Conservation (phyloP, 352 stramenopile genomes). For the Phytophthora meadii region DNA sequence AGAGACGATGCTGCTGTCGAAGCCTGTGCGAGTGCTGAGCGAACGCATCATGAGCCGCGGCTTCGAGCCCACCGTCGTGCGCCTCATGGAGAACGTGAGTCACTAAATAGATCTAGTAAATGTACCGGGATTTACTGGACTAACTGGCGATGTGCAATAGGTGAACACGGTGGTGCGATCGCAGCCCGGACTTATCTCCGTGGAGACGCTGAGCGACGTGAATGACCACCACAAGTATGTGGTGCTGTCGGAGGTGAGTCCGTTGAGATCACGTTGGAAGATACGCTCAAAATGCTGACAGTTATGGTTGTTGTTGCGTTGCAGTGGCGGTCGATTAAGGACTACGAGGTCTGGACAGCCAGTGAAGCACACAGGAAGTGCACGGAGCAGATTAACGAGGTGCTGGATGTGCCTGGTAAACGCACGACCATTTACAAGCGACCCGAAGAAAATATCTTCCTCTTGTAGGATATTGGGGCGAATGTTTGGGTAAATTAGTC, state of each 20-base stretch:
- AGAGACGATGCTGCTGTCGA: conserved; percentile 40
- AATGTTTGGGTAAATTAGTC: conserved; percentile 24
- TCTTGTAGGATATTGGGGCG: conserved; percentile 49
- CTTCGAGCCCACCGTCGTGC: conserved; percentile 82
- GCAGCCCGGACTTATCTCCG: conserved; percentile 78
- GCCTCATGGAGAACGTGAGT: conserved; percentile 82
- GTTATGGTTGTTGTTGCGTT: conserved; percentile 9
- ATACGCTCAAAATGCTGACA: background rate
- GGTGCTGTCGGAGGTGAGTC: conserved; percentile 77
- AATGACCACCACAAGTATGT: conserved; percentile 91
- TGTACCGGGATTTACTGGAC: background rate
- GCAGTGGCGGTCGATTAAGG: conserved; percentile 81
- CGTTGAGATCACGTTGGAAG: background rate
- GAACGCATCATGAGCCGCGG: conserved; percentile 85
- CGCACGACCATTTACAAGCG: conserved; percentile 86
- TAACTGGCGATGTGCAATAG: conserved; percentile 28
- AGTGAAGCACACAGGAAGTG: conserved; percentile 84
- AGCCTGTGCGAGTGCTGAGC: conserved; percentile 82
- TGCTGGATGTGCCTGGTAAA: conserved; percentile 87
- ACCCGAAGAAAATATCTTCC: conserved; percentile 86
- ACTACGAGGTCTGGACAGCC: conserved; percentile 81
- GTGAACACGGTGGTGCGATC: conserved; percentile 78
- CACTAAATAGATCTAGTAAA: background rate
- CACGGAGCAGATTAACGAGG: conserved; percentile 87
- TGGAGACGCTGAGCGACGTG: conserved; percentile 84